These are phyloP conservation scores for Conidiobolus incongruus DNA, from an alignment of 371 early-diverging fungal genomes.

Conservation along the genomic window DNA sequence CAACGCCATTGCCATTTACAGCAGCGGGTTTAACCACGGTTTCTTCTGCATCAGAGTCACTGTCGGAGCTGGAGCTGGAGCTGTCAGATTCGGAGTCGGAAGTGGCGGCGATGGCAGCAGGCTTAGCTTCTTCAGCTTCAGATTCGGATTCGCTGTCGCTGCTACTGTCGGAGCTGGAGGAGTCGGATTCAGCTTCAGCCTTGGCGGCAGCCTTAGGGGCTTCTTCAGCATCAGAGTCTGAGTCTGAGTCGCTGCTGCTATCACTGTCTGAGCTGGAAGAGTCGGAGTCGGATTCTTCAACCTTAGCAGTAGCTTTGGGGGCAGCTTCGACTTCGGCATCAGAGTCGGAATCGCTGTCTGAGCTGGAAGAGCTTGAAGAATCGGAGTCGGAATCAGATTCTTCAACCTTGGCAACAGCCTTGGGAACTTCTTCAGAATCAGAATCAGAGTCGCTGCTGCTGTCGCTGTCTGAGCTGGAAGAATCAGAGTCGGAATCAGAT, in stretches of 20 bases:
- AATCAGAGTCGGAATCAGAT: too few species aligned
- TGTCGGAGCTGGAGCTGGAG: conserved; percentile 2
- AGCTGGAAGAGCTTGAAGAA: too few species aligned
- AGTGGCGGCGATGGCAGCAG: conserved; percentile 3
- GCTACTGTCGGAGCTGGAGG: conserved; percentile 5
- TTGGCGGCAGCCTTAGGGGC: conserved; percentile 1
- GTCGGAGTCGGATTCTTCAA: too few species aligned
- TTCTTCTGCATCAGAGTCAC: conserved; percentile 4
- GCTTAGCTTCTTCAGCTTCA: conserved; percentile 4
- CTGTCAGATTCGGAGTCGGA: conserved; percentile 11
- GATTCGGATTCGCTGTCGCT: background rate
- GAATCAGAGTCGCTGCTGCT: too few species aligned
- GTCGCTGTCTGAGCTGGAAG: too few species aligned
- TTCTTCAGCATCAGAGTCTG: conserved; percentile 3
- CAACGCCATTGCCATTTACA: conserved; percentile 4
- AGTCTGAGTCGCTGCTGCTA: conserved; percentile 7
- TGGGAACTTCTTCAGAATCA: too few species aligned
- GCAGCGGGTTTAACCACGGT: conserved; percentile 6
- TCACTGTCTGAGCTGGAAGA: conserved; percentile 4
- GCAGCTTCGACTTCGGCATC: too few species aligned
- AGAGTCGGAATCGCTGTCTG: too few species aligned
- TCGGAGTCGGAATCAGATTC: too few species aligned
- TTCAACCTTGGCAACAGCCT: too few species aligned
- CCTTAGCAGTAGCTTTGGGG: too few species aligned
- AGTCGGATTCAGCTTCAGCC: conserved; percentile 7